phyloP scores from a whole-genome alignment of 2,329 filamentous ascomycete genomes.

The Colletotrichum kahawae region DNA sequence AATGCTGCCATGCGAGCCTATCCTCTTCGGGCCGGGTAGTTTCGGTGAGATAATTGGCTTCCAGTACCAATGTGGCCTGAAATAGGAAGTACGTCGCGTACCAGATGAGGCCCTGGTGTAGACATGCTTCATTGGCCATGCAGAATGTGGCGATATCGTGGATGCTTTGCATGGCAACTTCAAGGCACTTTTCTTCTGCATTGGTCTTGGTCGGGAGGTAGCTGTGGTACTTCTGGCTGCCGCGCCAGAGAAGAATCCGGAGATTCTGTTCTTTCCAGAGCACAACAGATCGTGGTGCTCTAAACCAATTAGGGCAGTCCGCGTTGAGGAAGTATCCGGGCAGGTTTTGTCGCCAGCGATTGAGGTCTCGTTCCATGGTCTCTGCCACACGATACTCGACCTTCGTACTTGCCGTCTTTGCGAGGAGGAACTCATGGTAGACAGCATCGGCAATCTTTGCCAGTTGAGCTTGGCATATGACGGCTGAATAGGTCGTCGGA shows the following conservation, averaged over 20 bases:
- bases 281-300: slow-evolving; percentile 40
- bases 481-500: slow-evolving; percentile 44
- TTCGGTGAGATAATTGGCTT: slow-evolving; percentile 34
- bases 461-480: slow-evolving; percentile 46
- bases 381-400: slow-evolving; percentile 42
- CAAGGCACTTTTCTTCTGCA: slow-evolving; percentile 39
- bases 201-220: slow-evolving; percentile 27
- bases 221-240: slow-evolving; percentile 39
- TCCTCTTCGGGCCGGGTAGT: neutral
- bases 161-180: slow-evolving; percentile 41
- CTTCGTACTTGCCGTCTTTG: slow-evolving; percentile 35
- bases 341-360: slow-evolving; percentile 35
- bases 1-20: slow-evolving; percentile 1
- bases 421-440: slow-evolving; percentile 43
- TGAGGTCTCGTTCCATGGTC: slow-evolving; percentile 40
- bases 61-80: slow-evolving; percentile 45
- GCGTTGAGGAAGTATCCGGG: slow-evolving; percentile 36
- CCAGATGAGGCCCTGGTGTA: slow-evolving; percentile 42
- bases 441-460: slow-evolving; percentile 44
- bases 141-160: slow-evolving; percentile 41
- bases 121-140: slow-evolving; percentile 24
- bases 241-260: slow-evolving; percentile 45
- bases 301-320: slow-evolving; percentile 37
- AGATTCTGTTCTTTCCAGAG: slow-evolving; percentile 48
- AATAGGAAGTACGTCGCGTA: slow-evolving; percentile 51